Base-by-base conservation (phyloP, 441 rosid species). In the Hypseocharis bilobata region DNA sequence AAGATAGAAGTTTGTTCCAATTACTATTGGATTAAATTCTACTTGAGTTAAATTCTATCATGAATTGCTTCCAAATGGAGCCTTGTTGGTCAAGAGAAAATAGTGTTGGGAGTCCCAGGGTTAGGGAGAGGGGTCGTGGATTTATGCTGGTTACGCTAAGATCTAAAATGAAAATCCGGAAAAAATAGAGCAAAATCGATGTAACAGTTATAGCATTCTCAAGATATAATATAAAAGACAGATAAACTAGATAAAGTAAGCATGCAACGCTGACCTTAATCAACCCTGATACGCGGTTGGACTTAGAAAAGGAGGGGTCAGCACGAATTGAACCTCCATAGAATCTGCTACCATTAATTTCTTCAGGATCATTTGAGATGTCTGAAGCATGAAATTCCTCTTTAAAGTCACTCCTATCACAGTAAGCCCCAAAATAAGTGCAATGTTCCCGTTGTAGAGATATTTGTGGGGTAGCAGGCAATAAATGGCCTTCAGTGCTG, bases 401-500 rank as follows among this genome's bases (percentile, higher is more conserved):
- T 72, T 80, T 72, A 0, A 69, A 63, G 49, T 74, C 82, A 51
- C 74, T 79, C 60, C 77, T 76, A 70, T 66, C 78, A 76, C 98
- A 93, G 74, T 84, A 85, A 44, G 95, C 91, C 55, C 95, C 93
- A 45, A 86, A 72, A 79, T 93, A 91, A 1, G 95, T 83, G 74
- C 98, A 93, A 70, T 85, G 96, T 70, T 93, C 98, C 65, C 69
- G 65, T 58, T 73, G 84, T 56, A 93, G 84, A 76, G 97, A 91
- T 74, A 93, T 90, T 74, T 88, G 95, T 4, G 98, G 97, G 16
- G 89, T 87, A 72, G 84, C 75, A 23, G 97, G 96, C 81, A 93
- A 66, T 20, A 93, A 76, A 77, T 93, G 98, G 60, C 98, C 97
- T 81, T 93, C 98, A 0, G 96, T 93, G 66, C 84, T 91, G 73